Base-by-base conservation (phyloP, 2,329 filamentous ascomycete species). In the Thelonectria blattea region DNA sequence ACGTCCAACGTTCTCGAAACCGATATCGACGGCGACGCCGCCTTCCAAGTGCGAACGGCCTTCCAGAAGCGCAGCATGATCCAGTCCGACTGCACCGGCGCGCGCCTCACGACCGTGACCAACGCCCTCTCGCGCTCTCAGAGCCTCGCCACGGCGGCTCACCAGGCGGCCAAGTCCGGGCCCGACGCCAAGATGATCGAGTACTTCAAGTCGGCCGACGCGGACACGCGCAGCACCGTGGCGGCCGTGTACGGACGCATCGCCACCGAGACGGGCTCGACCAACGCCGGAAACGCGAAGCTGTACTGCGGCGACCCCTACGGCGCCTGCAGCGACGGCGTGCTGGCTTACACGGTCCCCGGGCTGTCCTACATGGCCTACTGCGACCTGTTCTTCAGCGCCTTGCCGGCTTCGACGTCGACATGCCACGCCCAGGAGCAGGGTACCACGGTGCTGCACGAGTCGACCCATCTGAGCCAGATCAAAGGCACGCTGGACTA, bases 371-470 rank as follows among this genome's bases (percentile, higher is more conserved):
- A 81, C 70, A 84, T 89, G 73, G 84, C 83, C 57, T 88, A 88
- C 77, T 90, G 88, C 75, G 78, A 80, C 14, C 73, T 85, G 18
- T 88, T 83, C 75, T 90, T 87, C 78, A 81, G 70, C 46, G 76
- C 73, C 12, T 79, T 90, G 9, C 78, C 84, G 0, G 78, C 79
- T 2, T 60, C 85, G 30, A 76, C 81, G 9, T 67, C 66, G 9
- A 74, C 72, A 1, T 91, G 88, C 77, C 86, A 90, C 71, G 81
- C 68, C 2, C 88, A 90, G 75, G 88, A 90, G 70, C 85, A 88
- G 75, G 85, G 84, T 3, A 88, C 83, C 11, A 90, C 88, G 14
- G 81, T 81, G 32, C 73, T 91, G 14, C 88, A 91, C 69, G 88
- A 91, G 79, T 79, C 81, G 65, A 89, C 88, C 9, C 88, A 91